phyloP scores from a whole-genome alignment of 176 grass and related monocot genomes.

The Aegilops bicornis region DNA sequence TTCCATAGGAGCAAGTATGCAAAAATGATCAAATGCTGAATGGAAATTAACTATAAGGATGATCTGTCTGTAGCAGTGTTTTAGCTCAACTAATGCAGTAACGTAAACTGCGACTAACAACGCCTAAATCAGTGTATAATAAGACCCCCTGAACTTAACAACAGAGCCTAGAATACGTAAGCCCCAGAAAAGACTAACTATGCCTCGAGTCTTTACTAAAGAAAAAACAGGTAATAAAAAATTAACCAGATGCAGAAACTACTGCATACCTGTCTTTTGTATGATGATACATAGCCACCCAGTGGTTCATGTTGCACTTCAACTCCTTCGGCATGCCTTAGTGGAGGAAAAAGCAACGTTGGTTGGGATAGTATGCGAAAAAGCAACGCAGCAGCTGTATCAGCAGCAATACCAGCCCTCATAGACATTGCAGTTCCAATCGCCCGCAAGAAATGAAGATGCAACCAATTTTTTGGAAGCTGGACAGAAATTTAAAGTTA shows the following conservation, averaged over 20 bases:
- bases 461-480: constrained; percentile 98
- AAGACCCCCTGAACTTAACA: not conserved
- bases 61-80: constrained; percentile 1
- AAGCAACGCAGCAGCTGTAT: constrained; percentile 93
- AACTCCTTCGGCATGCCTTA: constrained; percentile 88
- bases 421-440: constrained; percentile 99
- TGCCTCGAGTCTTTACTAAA: not conserved
- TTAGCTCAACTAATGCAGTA: constrained; percentile 14
- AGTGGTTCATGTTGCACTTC: constrained; percentile 85
- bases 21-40: not conserved
- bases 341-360: constrained; percentile 89
- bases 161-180: not conserved
- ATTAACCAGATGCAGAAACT: constrained; percentile 24
- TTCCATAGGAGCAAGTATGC: not conserved
- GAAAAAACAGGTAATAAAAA: constrained; percentile 19
- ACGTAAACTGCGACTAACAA: not conserved
- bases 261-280: constrained; percentile 82
- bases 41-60: not conserved
- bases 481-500: constrained; percentile 40
- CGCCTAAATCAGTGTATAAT: not conserved
- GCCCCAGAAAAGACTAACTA: constrained; percentile 1
- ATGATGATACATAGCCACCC: constrained; percentile 87
- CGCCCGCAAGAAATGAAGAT: constrained; percentile 94
- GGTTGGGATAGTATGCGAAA: constrained; percentile 98
- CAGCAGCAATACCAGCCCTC: constrained; percentile 92